These are phyloP conservation scores for Logfia minima DNA, from an alignment of 129 eudicot species.

Conservation along the genomic window DNA sequence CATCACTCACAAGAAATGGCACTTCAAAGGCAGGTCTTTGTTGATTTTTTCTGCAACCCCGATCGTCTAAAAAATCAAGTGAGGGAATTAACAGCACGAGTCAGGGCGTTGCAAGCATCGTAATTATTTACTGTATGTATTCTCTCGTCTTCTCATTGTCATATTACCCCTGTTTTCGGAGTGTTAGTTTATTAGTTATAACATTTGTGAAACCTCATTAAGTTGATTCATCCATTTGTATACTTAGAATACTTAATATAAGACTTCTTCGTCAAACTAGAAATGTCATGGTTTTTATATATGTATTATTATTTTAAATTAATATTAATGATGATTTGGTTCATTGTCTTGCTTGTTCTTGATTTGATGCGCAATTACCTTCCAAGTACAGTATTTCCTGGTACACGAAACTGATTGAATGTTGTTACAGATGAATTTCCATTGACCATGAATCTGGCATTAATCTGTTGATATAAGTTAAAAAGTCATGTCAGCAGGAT, in stretches of 20 bases:
- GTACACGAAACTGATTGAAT: background rate
- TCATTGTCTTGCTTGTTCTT: background rate
- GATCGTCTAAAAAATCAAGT: constrained; percentile 89
- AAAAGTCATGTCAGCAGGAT: background rate
- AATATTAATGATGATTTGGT: background rate
- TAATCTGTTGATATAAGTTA: background rate
- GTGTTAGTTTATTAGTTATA: constrained; percentile 12
- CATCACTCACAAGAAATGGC: constrained; percentile 94
- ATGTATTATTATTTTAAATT: background rate
- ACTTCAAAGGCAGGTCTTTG: constrained; percentile 87
- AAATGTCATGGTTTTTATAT: background rate
- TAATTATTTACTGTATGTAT: constrained; percentile 26
- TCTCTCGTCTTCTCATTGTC: background rate
- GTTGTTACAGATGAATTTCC: background rate
- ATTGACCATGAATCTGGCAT: background rate
- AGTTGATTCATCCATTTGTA: background rate
- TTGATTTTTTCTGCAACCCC: constrained; percentile 88
- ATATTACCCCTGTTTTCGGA: background rate
- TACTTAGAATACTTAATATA: background rate
- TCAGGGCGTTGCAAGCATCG: constrained; percentile 83
- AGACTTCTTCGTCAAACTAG: background rate
- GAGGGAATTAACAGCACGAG: constrained; percentile 75
- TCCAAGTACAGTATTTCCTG: background rate
- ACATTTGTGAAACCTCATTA: background rate
- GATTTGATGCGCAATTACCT: background rate